phyloP scores from a whole-genome alignment of 495 filamentous ascomycete species.

The Hypoxylon rickii region DNA sequence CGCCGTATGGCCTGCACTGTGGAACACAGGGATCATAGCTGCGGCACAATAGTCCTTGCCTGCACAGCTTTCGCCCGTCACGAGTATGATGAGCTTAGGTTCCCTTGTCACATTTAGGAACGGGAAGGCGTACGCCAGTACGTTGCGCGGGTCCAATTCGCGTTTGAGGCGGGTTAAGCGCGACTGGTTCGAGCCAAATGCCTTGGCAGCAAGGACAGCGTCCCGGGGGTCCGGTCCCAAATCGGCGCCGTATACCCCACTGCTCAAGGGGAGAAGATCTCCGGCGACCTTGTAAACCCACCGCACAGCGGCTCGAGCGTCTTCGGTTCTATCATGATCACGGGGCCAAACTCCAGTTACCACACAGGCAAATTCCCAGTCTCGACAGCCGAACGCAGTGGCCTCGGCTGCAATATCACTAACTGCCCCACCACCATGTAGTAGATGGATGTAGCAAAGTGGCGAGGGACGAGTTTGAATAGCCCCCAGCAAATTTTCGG shows the following conservation, averaged over 20 bases:
- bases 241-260: slow-evolving; percentile 63
- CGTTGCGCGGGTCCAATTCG: slow-evolving; percentile 54
- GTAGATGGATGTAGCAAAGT: slow-evolving; percentile 65
- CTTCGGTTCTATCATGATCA: slow-evolving; percentile 57
- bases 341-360: slow-evolving; percentile 67
- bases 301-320: slow-evolving; percentile 45
- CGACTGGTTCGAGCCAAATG: slow-evolving; percentile 60
- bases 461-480: slow-evolving; percentile 57
- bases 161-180: slow-evolving; percentile 61
- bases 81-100: slow-evolving; percentile 61
- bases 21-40: slow-evolving; percentile 55
- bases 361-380: slow-evolving; percentile 68
- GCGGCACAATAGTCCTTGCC: slow-evolving; percentile 67
- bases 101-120: slow-evolving; percentile 45
- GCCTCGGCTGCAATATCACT: slow-evolving; percentile 50
- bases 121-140: slow-evolving; percentile 61
- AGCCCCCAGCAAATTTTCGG: slow-evolving; percentile 48
- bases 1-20: slow-evolving; percentile 43
- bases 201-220: slow-evolving; percentile 52
- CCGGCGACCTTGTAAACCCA: slow-evolving; percentile 63
- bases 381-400: slow-evolving; percentile 66
- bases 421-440: slow-evolving; percentile 63
- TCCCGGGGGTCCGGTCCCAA: slow-evolving; percentile 68
- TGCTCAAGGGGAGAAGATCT: slow-evolving; percentile 55
- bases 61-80: slow-evolving; percentile 62